phyloP scores from a whole-genome alignment of 768 basidiomycete genomes.

The Macrolepiota dolichaula region DNA sequence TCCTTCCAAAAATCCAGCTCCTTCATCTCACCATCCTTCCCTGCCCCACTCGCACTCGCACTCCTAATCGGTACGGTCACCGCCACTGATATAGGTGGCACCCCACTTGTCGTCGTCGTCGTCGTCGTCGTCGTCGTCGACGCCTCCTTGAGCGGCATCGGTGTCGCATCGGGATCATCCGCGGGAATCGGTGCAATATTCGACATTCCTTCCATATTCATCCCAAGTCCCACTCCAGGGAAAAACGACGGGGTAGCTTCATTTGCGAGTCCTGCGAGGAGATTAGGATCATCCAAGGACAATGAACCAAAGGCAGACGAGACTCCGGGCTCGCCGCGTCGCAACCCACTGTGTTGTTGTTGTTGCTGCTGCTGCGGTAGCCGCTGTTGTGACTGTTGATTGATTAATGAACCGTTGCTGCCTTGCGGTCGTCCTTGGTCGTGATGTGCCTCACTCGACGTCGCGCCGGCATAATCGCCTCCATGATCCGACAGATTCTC shows the following conservation, averaged over 20 bases:
- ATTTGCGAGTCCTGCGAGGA: constrained; percentile 56
- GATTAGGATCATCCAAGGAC: constrained; percentile 71
- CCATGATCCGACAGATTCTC: constrained; percentile 1
- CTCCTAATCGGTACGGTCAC: constrained; percentile 8
- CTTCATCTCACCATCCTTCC: constrained; percentile 25
- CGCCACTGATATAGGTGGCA: background rate
- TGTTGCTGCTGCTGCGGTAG: too few species aligned
- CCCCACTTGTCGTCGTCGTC: background rate
- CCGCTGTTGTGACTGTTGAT: background rate
- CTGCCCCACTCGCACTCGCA: constrained; percentile 5
- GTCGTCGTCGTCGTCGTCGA: constrained; percentile 1
- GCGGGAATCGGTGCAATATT: constrained; percentile 1
- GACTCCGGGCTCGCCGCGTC: constrained; percentile 31
- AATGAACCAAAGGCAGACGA: constrained; percentile 70
- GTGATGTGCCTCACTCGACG: background rate
- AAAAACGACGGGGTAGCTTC: constrained; percentile 59
- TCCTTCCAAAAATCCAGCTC: constrained; percentile 76
- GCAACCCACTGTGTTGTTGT: constrained; percentile 7
- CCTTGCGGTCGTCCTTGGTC: background rate
- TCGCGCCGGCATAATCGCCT: background rate
- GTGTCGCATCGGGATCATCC: constrained; percentile 43
- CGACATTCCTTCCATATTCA: constrained; percentile 1
- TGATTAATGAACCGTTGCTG: background rate
- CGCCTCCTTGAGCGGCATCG: constrained; percentile 36
- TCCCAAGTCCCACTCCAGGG: constrained; percentile 20